Evolutionary conservation across 352 stramenopile species (phyloP).

Genomic region (Phytophthora pini): DNA sequence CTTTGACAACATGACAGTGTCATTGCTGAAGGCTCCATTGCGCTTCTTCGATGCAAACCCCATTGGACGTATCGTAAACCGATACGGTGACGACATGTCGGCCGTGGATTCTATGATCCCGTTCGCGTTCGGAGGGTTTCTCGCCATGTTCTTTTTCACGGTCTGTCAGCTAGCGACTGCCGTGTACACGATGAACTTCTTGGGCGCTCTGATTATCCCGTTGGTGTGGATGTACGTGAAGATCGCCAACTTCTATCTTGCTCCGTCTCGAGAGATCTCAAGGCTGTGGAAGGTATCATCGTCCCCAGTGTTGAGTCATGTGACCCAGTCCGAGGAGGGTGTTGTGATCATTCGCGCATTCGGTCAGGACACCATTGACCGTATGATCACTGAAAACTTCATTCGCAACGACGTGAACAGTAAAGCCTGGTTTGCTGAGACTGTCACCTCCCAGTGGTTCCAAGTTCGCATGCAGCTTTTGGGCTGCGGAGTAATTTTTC

Average conservation of each 20-base stretch:
- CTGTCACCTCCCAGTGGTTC: slow-evolving; percentile 48
- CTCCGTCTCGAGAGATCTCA: slow-evolving; percentile 48
- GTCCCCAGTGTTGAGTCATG: slow-evolving; percentile 51
- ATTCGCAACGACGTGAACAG: slow-evolving; percentile 42
- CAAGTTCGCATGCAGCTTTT: slow-evolving; percentile 56
- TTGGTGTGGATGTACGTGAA: slow-evolving; percentile 83
- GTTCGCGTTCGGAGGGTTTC: slow-evolving; percentile 36
- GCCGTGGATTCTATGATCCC: slow-evolving; percentile 81
- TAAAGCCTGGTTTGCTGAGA: slow-evolving; percentile 37
- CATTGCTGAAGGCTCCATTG: slow-evolving; percentile 86
- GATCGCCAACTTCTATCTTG: slow-evolving; percentile 44
- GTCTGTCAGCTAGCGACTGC: slow-evolving; percentile 81
- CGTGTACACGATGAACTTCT: slow-evolving; percentile 76
- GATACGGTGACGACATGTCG: slow-evolving; percentile 90
- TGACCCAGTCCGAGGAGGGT: slow-evolving; percentile 41
- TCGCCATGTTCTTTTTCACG: slow-evolving; percentile 73
- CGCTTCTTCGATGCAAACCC: slow-evolving; percentile 93
- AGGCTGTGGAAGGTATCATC: slow-evolving; percentile 44
- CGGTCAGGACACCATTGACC: slow-evolving; percentile 25
- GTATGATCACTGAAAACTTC: slow-evolving; percentile 33
- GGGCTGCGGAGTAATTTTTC: slow-evolving; percentile 46
- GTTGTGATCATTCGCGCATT: slow-evolving; percentile 49
- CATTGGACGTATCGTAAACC: slow-evolving; percentile 89
- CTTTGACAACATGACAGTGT: slow-evolving; percentile 87
- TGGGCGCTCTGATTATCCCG: slow-evolving; percentile 80